A percentile compares a stretch with the other conserved stretches of the same genome.
Conservation (phyloP, 768 basidiomycete species). For the Cystobasidium tubakii region DNA sequence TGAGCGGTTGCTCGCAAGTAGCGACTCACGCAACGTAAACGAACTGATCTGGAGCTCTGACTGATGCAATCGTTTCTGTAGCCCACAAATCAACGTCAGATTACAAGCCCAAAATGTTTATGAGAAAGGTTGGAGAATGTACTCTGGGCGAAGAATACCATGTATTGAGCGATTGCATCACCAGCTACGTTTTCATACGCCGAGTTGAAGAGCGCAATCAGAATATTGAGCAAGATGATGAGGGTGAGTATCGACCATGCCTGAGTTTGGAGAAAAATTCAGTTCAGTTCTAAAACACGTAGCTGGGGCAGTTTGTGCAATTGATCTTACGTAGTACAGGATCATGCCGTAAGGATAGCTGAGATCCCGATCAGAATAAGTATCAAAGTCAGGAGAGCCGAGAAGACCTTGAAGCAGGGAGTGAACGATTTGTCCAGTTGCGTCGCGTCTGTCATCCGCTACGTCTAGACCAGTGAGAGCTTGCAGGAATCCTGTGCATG, state of each 20-base stretch:
- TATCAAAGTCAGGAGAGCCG: conserved; percentile 47
- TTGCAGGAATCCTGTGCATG: conserved; percentile 50
- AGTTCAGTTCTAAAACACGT: too few relatives aligned
- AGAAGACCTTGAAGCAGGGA: conserved; percentile 51
- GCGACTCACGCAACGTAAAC: conserved; percentile 48
- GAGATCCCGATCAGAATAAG: conserved; percentile 27
- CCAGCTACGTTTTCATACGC: conserved; percentile 49
- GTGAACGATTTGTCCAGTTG: conserved; percentile 47
- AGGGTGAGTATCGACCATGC: conserved; percentile 51
- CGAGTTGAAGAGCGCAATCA: conserved; percentile 52
- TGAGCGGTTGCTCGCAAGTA: background rate
- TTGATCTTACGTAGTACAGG: conserved; percentile 35
- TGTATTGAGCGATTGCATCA: conserved; percentile 47
- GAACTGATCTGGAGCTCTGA: conserved; percentile 48
- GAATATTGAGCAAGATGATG: conserved; percentile 54
- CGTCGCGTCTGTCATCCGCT: conserved; percentile 34
- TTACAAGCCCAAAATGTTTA: background rate
- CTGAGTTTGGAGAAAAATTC: too few relatives aligned
- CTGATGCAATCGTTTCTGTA: conserved; percentile 46
- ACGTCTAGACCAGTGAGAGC: conserved; percentile 49
- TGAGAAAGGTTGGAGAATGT: too few relatives aligned
- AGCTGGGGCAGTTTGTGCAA: background rate
- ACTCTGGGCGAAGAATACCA: conserved; percentile 51
- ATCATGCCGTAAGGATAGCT: conserved; percentile 43
- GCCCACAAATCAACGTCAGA: too few relatives aligned